Evolutionary conservation across 495 filamentous ascomycete genomes (phyloP), one percentile per base, ranked within the genome.

Genomic region (Penicillium coffeae): DNA sequence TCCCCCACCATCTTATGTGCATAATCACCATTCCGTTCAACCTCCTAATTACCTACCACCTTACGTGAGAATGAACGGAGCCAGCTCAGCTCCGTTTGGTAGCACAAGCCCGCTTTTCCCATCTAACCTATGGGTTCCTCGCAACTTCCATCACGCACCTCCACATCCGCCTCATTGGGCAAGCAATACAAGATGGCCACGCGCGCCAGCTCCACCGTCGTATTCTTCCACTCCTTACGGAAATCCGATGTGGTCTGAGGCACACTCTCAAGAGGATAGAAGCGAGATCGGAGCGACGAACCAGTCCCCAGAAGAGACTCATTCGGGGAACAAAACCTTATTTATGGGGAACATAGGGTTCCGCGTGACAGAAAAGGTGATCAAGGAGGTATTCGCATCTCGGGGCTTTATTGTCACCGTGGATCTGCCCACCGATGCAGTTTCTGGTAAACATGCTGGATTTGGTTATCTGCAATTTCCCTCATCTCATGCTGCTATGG

Each of bases 281-380:
- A n/a, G n/a, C n/a, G n/a, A n/a, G n/a, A n/a, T n/a, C n/a, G n/a
- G n/a, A n/a, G n/a, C n/a, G n/a, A n/a, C n/a, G n/a, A n/a, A n/a
- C n/a, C n/a, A n/a, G n/a, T n/a, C n/a, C n/a, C n/a, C n/a, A n/a
- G n/a, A n/a, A n/a, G 25, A 30, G 25, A 6, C 35, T 10, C 5
- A 30, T 10, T 4, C 77, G 54, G 81, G 74, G 55, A 81, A 86
- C 52, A 83, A 87, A 45, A 89, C 90, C 19, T 74, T 99, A 34
- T 99, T 95, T 60, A 83, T 96, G 48, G 93, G 92, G 50, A 99
- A 99, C 68, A 71, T 99, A 21, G 81, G 85, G 13, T 99, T 90
- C 66, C 82, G 87, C 30, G 87, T 83, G 48, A 84, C 83, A 47
- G 84, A 92, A 68, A 79, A 84, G 18, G 74, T 77, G 49, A 73